Evolutionary conservation across 495 filamentous ascomycete species (phyloP), one percentile per base, ranked within the genome.

Genomic region (Hapsidospora chrysogenum): DNA sequence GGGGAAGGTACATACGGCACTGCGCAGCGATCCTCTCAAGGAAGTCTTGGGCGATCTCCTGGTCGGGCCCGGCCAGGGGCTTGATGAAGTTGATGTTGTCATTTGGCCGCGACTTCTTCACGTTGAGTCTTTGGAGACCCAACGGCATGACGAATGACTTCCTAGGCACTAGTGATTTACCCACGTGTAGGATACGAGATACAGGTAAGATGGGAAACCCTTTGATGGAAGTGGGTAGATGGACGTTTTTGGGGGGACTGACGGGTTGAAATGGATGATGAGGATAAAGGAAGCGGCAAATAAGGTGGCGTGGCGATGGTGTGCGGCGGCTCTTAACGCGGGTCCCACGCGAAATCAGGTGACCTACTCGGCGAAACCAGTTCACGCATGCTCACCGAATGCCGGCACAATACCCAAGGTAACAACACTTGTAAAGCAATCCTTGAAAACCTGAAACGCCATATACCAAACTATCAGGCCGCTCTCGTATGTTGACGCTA

Each of bases 1-100:
- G 13, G 22, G 8, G 5, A 31, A 16, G 5, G 15, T 28, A n/a
- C n/a, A 9, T 40, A 65, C 72, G 56, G 46, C 75, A 78, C 55
- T 84, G 77, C 14, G 81, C 81, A 8, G 81, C 81, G 35, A 87
- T 78, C 16, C 78, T 66, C 43, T 78, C 74, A 4, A 87, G 57
- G 43, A 78, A 84, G 45, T 78, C 72, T 45, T 75, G 65, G 10
- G 82, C 73, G 30, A 65, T 65, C 0, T 50, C 48, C 33, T 72
- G 58, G 36, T 70, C 64, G 0, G 64, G 57, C 0, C 74, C 76
- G 13, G 71, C 60, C 1, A 84, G 59, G 0, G 80, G 73, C 46
- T 80, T 80, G 57, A 87, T 80, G 60, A 85, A 85, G 40, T 71
- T 66, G 46, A 85, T 78, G 37, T 65, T 65, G 25, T 66, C 64